Percentiles rank a stretch among this genome's conserved stretches.
These are phyloP conservation scores for Naganishia antarctica DNA, from an alignment of 768 basidiomycete species.

Conservation along the genomic window DNA sequence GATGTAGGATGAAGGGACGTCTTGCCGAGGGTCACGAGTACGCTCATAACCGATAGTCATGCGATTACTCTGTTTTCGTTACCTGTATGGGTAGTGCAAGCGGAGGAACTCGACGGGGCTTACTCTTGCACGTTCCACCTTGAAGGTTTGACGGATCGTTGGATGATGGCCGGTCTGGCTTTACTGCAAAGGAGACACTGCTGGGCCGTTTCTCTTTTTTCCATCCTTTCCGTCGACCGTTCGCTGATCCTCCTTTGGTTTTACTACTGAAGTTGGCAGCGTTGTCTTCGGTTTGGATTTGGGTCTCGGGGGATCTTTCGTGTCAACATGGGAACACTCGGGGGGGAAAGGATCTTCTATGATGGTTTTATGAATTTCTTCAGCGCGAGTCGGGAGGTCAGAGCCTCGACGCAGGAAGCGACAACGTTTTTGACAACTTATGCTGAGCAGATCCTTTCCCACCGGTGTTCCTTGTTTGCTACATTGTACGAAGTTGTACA, in stretches of 20 bases:
- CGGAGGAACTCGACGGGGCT: conserved; percentile 30
- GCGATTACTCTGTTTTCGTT: conserved; percentile 16
- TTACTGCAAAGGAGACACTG: neutral
- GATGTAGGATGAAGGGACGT: neutral
- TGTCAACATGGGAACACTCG: neutral
- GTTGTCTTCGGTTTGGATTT: neutral
- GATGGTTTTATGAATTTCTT: conserved; percentile 29
- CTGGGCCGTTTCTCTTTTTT: conserved; percentile 8
- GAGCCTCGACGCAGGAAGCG: conserved; percentile 22
- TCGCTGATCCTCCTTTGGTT: conserved; percentile 13
- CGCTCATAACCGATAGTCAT: conserved; percentile 26
- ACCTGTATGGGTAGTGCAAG: neutral
- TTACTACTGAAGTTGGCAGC: neutral
- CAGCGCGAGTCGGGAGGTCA: conserved; percentile 23
- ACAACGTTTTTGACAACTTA: conserved; percentile 13
- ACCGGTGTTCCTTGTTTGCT: conserved; percentile 13
- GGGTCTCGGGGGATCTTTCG: neutral
- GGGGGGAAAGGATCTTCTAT: conserved; percentile 14
- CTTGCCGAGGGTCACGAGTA: neutral
- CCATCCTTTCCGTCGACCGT: neutral
- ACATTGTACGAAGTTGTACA: neutral
- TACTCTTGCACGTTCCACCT: conserved; percentile 28
- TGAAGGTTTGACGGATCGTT: conserved; percentile 3
- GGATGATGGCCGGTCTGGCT: conserved; percentile 5
- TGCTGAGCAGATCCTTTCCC: conserved; percentile 19